Evolutionary conservation across 2,329 filamentous ascomycete genomes (phyloP), one percentile per base, ranked within the genome.

Genomic region (Fusarium citri): DNA sequence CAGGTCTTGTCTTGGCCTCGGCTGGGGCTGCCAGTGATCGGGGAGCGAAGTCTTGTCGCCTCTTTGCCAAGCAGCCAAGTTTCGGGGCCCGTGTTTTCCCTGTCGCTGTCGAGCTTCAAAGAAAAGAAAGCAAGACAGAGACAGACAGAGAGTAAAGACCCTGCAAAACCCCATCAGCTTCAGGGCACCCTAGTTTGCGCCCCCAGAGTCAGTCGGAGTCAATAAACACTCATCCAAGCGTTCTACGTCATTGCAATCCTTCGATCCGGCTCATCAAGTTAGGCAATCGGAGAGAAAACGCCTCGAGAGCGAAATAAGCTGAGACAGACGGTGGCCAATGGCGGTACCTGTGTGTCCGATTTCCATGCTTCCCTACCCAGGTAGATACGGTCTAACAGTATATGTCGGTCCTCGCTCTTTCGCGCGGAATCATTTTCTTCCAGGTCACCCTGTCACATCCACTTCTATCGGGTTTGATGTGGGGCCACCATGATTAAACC

Each of bases 221-320:
- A 65, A 62, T 55, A 51, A 53, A 46, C 59, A 69, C 53, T 18
- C 31, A 37, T 37, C 49, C 65, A 53, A 53, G 61, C 43, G 22
- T 41, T 59, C 69, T 74, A 75, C 73, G 73, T 75, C 73, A 75
- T 73, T 60, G 48, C 61, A 72, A 74, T 72, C 49, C 49, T 37
- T 49, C 43, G 43, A 26, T 55, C 23, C 16, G 20, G 31, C 42
- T 41, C 63, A 49, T n/a, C n/a, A n/a, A n/a, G n/a, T n/a, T n/a
- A 37, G 34, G 3, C 6, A 37, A 37, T 58, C 62, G 53, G 55
- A 20, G 34, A 12, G 48, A 25, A 67, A 61, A 62, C 48, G 37
- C 53, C 50, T 37, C 45, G 64, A 65, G 56, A 51, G 31, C 31
- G 54, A 55, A 49, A 55, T 66, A 56, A 60, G 67, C 71, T 72